These are phyloP conservation scores for Diaporthe ampelina DNA, from an alignment of 2,329 filamentous ascomycete species.

Conservation along the genomic window DNA sequence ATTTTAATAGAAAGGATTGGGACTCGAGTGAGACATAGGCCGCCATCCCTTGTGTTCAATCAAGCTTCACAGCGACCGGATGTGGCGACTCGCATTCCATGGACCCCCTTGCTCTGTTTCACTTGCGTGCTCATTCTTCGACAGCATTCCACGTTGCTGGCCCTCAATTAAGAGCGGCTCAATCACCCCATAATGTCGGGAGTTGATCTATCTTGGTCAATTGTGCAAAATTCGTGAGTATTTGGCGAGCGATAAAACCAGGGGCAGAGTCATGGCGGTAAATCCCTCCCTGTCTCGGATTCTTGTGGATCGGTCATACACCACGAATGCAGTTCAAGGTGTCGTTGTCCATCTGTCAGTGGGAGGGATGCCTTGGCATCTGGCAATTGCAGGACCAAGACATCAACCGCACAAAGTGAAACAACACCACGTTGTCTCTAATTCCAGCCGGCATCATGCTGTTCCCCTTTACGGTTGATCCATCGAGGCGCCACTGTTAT, in stretches of 20 bases:
- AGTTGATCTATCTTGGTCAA: background rate
- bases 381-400: background rate
- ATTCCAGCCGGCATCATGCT: background rate
- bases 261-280: background rate
- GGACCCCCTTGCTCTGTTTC: background rate
- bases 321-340: background rate
- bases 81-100: constrained; percentile 15
- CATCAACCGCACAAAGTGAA: constrained; percentile 3
- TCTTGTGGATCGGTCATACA: background rate
- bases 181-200: background rate
- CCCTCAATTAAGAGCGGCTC: background rate
- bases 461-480: background rate
- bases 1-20: too few relatives aligned
- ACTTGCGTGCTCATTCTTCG: background rate
- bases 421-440: constrained; percentile 16
- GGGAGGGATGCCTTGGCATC: background rate
- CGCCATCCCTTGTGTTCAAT: too few relatives aligned
- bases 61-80: background rate
- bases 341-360: background rate
- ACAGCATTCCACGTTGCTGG: constrained; percentile 3
- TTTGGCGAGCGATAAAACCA: background rate
- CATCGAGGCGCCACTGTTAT: constrained; percentile 1
- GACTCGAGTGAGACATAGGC: too few relatives aligned
- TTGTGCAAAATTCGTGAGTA: background rate
- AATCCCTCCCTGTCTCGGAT: background rate